A percentile compares a stretch with the other conserved stretches of the same genome.
These are phyloP conservation scores for Prunus dulcis DNA, from an alignment of 306 rosid species.

Conservation along the genomic window DNA sequence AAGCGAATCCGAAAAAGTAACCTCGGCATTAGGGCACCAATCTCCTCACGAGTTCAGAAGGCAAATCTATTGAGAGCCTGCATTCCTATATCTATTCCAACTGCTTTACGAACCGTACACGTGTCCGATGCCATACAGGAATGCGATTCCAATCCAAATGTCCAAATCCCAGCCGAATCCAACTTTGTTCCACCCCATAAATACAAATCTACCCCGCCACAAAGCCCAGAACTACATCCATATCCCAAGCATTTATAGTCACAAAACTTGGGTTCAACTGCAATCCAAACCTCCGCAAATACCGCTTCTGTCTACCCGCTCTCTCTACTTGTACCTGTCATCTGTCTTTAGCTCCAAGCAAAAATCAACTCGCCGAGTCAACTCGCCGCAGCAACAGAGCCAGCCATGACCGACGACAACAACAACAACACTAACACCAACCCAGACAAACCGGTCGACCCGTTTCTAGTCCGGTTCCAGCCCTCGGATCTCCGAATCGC, in stretches of 20 bases:
- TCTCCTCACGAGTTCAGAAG: too few species aligned
- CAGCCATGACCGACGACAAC: neutral
- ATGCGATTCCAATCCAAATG: too few species aligned
- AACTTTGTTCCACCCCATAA: neutral
- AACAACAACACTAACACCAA: conserved; percentile 35
- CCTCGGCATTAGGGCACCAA: too few species aligned
- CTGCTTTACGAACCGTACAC: neutral
- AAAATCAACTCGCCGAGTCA: neutral
- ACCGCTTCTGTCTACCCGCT: neutral
- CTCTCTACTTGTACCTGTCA: neutral
- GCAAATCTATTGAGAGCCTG: too few species aligned
- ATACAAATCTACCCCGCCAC: neutral
- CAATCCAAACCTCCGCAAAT: neutral
- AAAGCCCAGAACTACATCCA: neutral
- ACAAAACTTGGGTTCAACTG: neutral
- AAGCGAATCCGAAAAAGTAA: too few species aligned
- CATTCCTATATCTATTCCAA: neutral
- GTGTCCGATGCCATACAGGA: neutral
- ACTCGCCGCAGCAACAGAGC: neutral
- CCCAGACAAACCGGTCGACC: conserved; percentile 30
- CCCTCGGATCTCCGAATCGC: conserved; percentile 81
- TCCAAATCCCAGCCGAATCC: neutral
- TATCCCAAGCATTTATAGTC: neutral
- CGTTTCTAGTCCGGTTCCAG: conserved; percentile 55
- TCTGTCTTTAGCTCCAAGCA: conserved; percentile 4